Evolutionary conservation across 352 stramenopile species (phyloP).

Genomic region (Globisporangium rhizosaccharum): DNA sequence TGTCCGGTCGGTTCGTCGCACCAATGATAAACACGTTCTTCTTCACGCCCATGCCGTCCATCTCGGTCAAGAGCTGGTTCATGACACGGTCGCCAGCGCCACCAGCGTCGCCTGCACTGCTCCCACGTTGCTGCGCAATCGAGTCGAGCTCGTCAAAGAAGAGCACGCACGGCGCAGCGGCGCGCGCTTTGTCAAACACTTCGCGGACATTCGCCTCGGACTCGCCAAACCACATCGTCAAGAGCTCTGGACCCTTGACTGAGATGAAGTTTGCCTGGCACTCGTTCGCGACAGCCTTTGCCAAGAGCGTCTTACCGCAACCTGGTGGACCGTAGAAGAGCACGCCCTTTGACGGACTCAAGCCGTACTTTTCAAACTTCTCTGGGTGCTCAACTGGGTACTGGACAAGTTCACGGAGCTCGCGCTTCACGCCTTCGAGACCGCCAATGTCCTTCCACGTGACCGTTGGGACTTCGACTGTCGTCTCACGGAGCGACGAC

Average conservation of each 20-base stretch:
- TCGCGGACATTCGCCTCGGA: slow-evolving; percentile 98
- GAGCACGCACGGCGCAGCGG: slow-evolving; percentile 96
- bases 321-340: slow-evolving; percentile 99
- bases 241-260: slow-evolving; percentile 98
- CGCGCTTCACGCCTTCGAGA: slow-evolving; percentile 96
- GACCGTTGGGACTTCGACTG: slow-evolving; percentile 98
- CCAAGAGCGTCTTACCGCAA: slow-evolving; percentile 99
- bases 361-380: slow-evolving; percentile 98
- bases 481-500: slow-evolving; percentile 97
- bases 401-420: slow-evolving; percentile 99
- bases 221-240: slow-evolving; percentile 99
- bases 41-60: slow-evolving; percentile 98
- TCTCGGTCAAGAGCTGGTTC: slow-evolving; percentile 99
- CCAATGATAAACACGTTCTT: slow-evolving; percentile 99
- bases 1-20: slow-evolving; percentile 93
- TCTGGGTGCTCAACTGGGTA: slow-evolving; percentile 99
- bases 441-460: slow-evolving; percentile 99
- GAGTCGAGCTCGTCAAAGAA: slow-evolving; percentile 99
- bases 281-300: slow-evolving; percentile 99
- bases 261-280: slow-evolving; percentile 99
- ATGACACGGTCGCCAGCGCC: slow-evolving; percentile 99
- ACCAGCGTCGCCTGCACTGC: slow-evolving; percentile 92
- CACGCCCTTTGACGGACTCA: slow-evolving; percentile 94
- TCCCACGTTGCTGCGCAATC: slow-evolving; percentile 96
- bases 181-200: slow-evolving; percentile 98